Base-by-base conservation (phyloP, 73 alveolate species). In the Diophrys sp. region DNA sequence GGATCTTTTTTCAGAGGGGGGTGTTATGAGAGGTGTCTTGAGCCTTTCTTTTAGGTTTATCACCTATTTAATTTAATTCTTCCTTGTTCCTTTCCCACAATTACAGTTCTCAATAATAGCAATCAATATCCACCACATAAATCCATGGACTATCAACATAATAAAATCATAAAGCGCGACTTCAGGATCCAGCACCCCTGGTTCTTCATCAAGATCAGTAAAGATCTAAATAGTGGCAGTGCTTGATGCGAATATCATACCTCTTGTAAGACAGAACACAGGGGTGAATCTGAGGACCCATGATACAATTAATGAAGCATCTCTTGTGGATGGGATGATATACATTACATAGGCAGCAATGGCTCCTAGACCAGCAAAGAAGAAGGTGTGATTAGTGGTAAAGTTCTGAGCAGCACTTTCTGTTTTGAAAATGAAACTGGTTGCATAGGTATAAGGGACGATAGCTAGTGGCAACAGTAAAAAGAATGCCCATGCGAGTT, bases 221-320 rank as follows among this genome's bases (percentile, higher is more conserved):
- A n/a, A n/a, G n/a, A n/a, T n/a, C n/a, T n/a, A n/a, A 66, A 85
- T 34, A 5, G 76, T 56, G 2, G 31, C 81, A 78, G 75, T 93
- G 0, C 73, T 25, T 14, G 93, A 55, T 18, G 80, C 76, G 33
- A 29, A 70, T 53, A 93, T n/a, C 24, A 89, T 68, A 0, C 96
- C 92, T 29, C 70, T 54, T 31, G 91, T 89, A 67, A 93, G 91
- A 69, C 93, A 67, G 72, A 71, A 91, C 0, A 84, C 53, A 30
- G 98, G 98, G 71, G 82, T 56, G n/a, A 90, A 29, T 85, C 92
- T 93, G 1, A 91, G 74, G 2, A 89, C 66, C 91, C 92, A 90
- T 24, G 56, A 25, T 1, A 90, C 71, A 11, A 54, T 77, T 29
- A 79, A 85, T 30, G 90, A 95, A 26, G 73, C 76, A 70, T 53